Percentiles rank a stretch among this genome's conserved stretches.
phyloP scores from a whole-genome alignment of 2,329 filamentous ascomycete genomes.

The Nemania bipapillata region DNA sequence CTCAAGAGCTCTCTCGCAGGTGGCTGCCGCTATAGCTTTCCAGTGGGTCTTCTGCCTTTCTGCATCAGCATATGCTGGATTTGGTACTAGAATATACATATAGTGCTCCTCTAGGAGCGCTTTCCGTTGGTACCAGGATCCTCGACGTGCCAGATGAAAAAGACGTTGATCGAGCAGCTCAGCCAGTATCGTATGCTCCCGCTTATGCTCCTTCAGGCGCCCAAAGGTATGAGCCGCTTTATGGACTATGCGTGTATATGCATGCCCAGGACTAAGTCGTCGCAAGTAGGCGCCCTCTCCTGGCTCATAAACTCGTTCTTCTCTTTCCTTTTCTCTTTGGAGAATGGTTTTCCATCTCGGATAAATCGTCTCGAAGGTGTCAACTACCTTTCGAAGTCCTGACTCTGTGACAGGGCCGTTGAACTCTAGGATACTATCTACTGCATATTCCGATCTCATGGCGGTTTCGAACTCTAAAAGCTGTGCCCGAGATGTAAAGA shows the following conservation, averaged over 20 bases:
- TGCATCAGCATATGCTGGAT: conserved; percentile 51
- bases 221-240: conserved; percentile 84
- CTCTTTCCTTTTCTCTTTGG: conserved; percentile 78
- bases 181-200: conserved; percentile 77
- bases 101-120: conserved; percentile 95
- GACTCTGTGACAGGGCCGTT: conserved; percentile 74
- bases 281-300: conserved; percentile 90
- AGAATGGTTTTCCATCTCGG: conserved; percentile 82
- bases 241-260: conserved; percentile 92
- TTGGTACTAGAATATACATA: conserved; percentile 73
- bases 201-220: conserved; percentile 80
- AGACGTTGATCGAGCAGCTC: conserved; percentile 83
- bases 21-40: conserved; percentile 78
- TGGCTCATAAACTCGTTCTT: conserved; percentile 78
- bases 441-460: conserved; percentile 79
- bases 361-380: conserved; percentile 78
- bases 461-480: conserved; percentile 91
- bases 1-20: conserved; percentile 86
- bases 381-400: conserved; percentile 73
- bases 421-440: conserved; percentile 85
- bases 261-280: conserved; percentile 89
- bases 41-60: conserved; percentile 80
- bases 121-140: conserved; percentile 95
- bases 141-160: conserved; percentile 85
- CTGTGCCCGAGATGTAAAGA: conserved; percentile 79